Conservation (phyloP, 2,329 filamentous ascomycete genomes). For the Mariannaea sp. region DNA sequence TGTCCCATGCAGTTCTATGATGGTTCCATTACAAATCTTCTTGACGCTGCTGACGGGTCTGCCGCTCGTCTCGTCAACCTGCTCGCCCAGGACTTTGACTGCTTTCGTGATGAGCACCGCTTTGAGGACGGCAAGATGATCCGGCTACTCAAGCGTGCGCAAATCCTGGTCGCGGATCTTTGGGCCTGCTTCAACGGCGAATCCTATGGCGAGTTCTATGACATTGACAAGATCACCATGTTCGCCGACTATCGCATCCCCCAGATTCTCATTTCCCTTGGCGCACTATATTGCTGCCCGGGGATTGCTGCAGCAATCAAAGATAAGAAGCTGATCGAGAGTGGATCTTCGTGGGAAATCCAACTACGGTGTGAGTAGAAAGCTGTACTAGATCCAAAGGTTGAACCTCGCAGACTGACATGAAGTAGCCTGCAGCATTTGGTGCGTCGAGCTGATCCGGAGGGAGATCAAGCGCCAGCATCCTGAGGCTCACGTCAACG, state of each 20-base stretch:
- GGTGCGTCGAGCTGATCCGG: slow-evolving; percentile 89
- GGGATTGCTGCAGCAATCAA: slow-evolving; percentile 73
- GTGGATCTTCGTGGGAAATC: slow-evolving; percentile 79
- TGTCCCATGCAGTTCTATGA: slow-evolving; percentile 70
- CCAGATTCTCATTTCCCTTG: slow-evolving; percentile 84
- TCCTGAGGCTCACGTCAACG: slow-evolving; percentile 76
- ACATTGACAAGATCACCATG: slow-evolving; percentile 97
- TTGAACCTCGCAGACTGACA: slow-evolving; percentile 15
- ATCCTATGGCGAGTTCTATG: slow-evolving; percentile 77
- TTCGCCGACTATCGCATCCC: slow-evolving; percentile 98
- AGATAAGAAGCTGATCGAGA: slow-evolving; percentile 66
- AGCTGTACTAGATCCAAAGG: too few species aligned
- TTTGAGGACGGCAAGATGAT: slow-evolving; percentile 77
- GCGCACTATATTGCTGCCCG: slow-evolving; percentile 84
- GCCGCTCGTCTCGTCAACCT: slow-evolving; percentile 86
- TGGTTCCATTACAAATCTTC: slow-evolving; percentile 73
- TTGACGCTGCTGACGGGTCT: slow-evolving; percentile 75
- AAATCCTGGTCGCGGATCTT: slow-evolving; percentile 93
- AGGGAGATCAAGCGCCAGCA: slow-evolving; percentile 77
- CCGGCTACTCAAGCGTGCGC: slow-evolving; percentile 88
- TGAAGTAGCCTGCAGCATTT: slow-evolving; percentile 79
- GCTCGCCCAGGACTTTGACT: slow-evolving; percentile 78
- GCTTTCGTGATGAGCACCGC: slow-evolving; percentile 79
- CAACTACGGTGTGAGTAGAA: slow-evolving; percentile 73
- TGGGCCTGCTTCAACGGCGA: slow-evolving; percentile 94